phyloP scores from a whole-genome alignment of 352 stramenopile genomes.

The Phytophthora sp. region DNA sequence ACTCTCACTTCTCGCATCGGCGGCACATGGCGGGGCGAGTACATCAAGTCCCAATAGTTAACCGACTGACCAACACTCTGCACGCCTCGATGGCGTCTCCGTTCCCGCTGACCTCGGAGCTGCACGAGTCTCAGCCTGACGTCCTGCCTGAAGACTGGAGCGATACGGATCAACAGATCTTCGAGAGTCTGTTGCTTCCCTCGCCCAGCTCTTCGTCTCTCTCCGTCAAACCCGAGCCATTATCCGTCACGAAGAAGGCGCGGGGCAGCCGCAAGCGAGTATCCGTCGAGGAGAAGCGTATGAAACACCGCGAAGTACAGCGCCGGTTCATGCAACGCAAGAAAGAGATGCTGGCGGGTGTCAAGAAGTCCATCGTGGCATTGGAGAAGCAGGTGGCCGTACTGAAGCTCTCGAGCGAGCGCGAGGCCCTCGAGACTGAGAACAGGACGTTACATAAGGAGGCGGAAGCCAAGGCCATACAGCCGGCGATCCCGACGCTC shows the following conservation, averaged over 20 bases:
- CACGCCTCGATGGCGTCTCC: slow-evolving; percentile 28
- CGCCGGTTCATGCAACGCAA: slow-evolving; percentile 62
- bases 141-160: slow-evolving; percentile 49
- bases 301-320: slow-evolving; percentile 61
- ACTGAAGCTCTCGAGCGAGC: slow-evolving; percentile 44
- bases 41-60: slow-evolving; percentile 1
- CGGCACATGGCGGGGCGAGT: neutral
- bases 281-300: slow-evolving; percentile 45
- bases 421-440: slow-evolving; percentile 43
- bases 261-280: slow-evolving; percentile 34
- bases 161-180: slow-evolving; percentile 53
- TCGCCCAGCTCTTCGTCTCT: slow-evolving; percentile 30
- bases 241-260: slow-evolving; percentile 30
- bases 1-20: neutral
- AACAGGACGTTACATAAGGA: slow-evolving; percentile 38
- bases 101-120: slow-evolving; percentile 32
- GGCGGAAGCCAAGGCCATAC: slow-evolving; percentile 8
- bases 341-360: slow-evolving; percentile 43
- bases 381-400: slow-evolving; percentile 48
- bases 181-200: slow-evolving; percentile 49
- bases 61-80: slow-evolving; percentile 9
- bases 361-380: slow-evolving; percentile 41
- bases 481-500: slow-evolving; percentile 14
- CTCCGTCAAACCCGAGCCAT: slow-evolving; percentile 11
- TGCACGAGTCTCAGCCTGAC: slow-evolving; percentile 15